Conservation (phyloP, 352 stramenopile species). For the Globisporangium recalcitrans region DNA sequence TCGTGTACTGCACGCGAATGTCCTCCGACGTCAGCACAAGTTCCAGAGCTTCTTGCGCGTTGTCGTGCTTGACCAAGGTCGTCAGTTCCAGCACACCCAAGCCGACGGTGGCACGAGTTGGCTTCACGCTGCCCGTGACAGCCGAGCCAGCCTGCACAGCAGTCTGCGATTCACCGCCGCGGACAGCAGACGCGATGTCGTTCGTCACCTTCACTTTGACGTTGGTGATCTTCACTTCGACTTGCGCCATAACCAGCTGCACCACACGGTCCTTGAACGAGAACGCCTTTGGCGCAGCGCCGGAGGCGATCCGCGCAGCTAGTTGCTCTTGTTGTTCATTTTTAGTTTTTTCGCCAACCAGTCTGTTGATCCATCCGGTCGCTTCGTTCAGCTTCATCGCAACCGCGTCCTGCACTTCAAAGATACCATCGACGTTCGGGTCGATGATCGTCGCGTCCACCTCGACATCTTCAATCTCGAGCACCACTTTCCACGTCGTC, state of each 20-base stretch:
- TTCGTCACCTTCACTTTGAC: slow-evolving; percentile 36
- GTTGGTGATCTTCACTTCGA: slow-evolving; percentile 47
- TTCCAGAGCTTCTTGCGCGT: slow-evolving; percentile 35
- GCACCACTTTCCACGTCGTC: slow-evolving; percentile 47
- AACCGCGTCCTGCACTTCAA: slow-evolving; percentile 42
- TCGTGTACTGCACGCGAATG: slow-evolving; percentile 43
- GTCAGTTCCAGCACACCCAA: slow-evolving; percentile 36
- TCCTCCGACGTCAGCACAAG: slow-evolving; percentile 44
- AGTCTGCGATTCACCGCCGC: slow-evolving; percentile 18
- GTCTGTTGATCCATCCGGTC: slow-evolving; percentile 26
- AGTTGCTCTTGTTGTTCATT: slow-evolving; percentile 26
- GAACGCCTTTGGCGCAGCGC: slow-evolving; percentile 25
- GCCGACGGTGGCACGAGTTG: slow-evolving; percentile 31
- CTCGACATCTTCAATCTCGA: slow-evolving; percentile 43
- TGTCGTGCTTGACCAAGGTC: slow-evolving; percentile 42
- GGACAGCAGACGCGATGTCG: slow-evolving; percentile 19
- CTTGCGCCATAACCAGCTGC: slow-evolving; percentile 51
- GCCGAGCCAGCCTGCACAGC: neutral
- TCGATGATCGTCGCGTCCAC: slow-evolving; percentile 41
- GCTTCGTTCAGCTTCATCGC: slow-evolving; percentile 54
- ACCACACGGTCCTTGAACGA: slow-evolving; percentile 61
- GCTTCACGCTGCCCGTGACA: slow-evolving; percentile 13
- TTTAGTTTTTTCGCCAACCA: slow-evolving; percentile 30
- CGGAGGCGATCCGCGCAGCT: slow-evolving; percentile 9
- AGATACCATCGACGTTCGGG: slow-evolving; percentile 34